These are phyloP conservation scores for Cytospora leucostoma DNA, from an alignment of 2,329 filamentous ascomycete species.

Conservation along the genomic window DNA sequence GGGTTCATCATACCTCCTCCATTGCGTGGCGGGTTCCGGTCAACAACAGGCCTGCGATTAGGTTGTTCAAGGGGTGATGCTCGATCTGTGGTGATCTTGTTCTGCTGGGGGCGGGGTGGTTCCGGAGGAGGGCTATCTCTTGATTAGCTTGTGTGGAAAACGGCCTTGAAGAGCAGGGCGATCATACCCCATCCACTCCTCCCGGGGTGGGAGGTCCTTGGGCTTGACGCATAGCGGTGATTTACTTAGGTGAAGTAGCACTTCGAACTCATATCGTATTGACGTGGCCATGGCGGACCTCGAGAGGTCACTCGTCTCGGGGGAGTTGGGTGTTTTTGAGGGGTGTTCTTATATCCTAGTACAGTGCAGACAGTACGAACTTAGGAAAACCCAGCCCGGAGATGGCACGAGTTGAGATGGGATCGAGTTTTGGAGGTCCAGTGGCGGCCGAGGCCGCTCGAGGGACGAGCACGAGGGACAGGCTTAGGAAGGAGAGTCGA, in stretches of 20 bases:
- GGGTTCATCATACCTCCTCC: slow-evolving; percentile 51
- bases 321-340: background rate
- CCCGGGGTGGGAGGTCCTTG: slow-evolving; percentile 73
- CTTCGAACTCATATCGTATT: slow-evolving; percentile 72
- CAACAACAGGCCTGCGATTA: slow-evolving; percentile 53
- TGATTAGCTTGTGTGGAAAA: slow-evolving; percentile 18
- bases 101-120: slow-evolving; percentile 47
- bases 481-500: slow-evolving; percentile 15
- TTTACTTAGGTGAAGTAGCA: slow-evolving; percentile 72
- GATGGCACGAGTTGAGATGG: background rate
- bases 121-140: slow-evolving; percentile 48
- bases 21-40: slow-evolving; percentile 59
- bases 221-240: slow-evolving; percentile 86
- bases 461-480: slow-evolving; percentile 2
- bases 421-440: slow-evolving; percentile 6
- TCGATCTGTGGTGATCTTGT: slow-evolving; percentile 47
- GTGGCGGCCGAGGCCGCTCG: slow-evolving; percentile 18
- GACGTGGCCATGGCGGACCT: slow-evolving; percentile 43
- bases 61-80: slow-evolving; percentile 50
- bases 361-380: slow-evolving; percentile 8
- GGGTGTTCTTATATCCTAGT: slow-evolving; percentile 6
- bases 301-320: background rate
- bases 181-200: slow-evolving; percentile 94
- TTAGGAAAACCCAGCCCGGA: slow-evolving; percentile 1
- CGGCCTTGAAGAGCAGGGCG: slow-evolving; percentile 8